Evolutionary conservation across 176 grass and related monocot species (phyloP).

Genomic region (Aegilops longissima): DNA sequence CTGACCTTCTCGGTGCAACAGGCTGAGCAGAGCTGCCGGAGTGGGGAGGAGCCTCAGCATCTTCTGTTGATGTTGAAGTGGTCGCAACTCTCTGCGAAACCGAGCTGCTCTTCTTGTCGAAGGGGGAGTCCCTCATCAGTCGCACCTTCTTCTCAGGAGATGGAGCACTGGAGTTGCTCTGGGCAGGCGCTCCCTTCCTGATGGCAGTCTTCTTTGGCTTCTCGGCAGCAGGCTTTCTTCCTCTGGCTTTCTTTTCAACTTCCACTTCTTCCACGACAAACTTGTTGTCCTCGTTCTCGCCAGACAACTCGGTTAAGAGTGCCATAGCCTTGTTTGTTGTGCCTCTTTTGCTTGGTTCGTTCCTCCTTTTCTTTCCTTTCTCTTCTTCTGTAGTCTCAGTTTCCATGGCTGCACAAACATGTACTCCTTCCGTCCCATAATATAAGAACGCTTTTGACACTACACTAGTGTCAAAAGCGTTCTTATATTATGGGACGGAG

Average conservation of each 20-base stretch:
- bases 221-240: conserved; percentile 38
- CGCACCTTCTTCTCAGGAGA: conserved; percentile 57
- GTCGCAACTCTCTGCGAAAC: conserved; percentile 19
- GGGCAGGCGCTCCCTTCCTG: conserved; percentile 27
- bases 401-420: conserved; percentile 47
- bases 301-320: too few relatives aligned
- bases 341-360: conserved; percentile 42
- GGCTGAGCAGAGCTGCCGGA: too few relatives aligned
- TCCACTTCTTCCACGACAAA: too few relatives aligned
- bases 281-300: neutral
- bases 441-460: too few relatives aligned
- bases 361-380: neutral
- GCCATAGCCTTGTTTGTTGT: conserved; percentile 11
- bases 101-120: conserved; percentile 53
- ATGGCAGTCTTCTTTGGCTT: neutral
- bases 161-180: conserved; percentile 28
- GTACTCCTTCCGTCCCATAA: too few relatives aligned
- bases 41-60: neutral
- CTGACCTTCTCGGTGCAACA: too few relatives aligned
- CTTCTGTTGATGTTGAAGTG: conserved; percentile 21
- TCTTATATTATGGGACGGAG: too few relatives aligned
- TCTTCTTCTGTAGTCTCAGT: neutral
- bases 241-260: conserved; percentile 41
- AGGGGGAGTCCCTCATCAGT: conserved; percentile 57
- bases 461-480: too few relatives aligned